Base-by-base conservation (phyloP, 495 filamentous ascomycete genomes). In the Hyaloscypha hepaticicola region DNA sequence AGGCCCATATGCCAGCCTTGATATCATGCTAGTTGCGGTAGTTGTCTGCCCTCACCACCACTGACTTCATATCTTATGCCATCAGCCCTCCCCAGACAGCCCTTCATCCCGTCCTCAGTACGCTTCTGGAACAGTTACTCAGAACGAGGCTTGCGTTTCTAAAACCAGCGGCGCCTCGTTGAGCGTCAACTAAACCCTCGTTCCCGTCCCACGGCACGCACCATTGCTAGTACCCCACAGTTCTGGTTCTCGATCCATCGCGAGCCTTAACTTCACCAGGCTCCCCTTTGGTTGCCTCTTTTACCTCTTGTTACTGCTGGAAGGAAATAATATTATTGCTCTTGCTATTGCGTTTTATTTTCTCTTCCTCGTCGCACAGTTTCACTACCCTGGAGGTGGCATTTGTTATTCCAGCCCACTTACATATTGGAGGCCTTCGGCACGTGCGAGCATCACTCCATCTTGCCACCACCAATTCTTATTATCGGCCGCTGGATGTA, bases 381-480 rank as follows among this genome's bases (percentile, higher is more conserved):
- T 64, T 61, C 52, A 49, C 31, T 68, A 59, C 69, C 69, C 69
- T 64, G 69, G 69, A 28, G 69, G 69, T 71, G 61, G n/a, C 58
- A 41, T 56, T 31, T 59, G 49, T 58, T 63, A 60, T 55, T 26
- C 62, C 55, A 45, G 4, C 58, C 52, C 48, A 65, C 55, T 26
- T 55, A 27, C 31, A 50, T 55, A 53, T 27, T 48, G 25, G 22
- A 33, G 61, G 24, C 34, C 31, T 25, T 38, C 24, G 59, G 60
- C 68, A 64, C 64, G 48, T 67, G 68, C 57, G 52, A 57, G 22
- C 34, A 45, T 26, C 65, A 14, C 31, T 55, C 55, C 63, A 60
- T 58, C 58, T 68, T 31, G 63, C 52, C 60, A 52, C 66, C 51
- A 65, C 45, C 38, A 59, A 59, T 34, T 34, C 19, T 65, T 61